Evolutionary conservation across 441 rosid genomes (phyloP).

Genomic region (Pelargonium citronellum): DNA sequence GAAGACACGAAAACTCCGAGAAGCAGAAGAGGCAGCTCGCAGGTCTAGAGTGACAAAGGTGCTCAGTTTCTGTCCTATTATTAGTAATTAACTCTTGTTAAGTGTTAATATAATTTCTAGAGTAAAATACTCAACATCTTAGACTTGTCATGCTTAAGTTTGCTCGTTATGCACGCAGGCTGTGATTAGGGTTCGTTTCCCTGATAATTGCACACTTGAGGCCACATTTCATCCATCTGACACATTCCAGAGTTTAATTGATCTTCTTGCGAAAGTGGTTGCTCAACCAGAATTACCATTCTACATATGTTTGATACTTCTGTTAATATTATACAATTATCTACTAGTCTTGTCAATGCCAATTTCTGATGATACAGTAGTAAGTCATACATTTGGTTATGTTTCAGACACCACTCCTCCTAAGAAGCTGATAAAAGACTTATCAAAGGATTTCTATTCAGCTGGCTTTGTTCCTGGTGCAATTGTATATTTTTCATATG

Average conservation of each 20-base stretch:
- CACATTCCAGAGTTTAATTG: slow-evolving; percentile 62
- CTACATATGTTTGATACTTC: slow-evolving; percentile 53
- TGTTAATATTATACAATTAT: neutral
- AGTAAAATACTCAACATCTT: neutral
- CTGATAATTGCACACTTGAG: slow-evolving; percentile 71
- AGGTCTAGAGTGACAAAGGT: slow-evolving; percentile 73
- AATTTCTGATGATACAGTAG: slow-evolving; percentile 11
- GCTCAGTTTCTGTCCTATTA: neutral
- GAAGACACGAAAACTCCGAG: slow-evolving; percentile 76
- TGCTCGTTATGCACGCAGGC: slow-evolving; percentile 32
- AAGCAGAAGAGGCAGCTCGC: slow-evolving; percentile 81
- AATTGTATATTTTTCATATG: slow-evolving; percentile 72
- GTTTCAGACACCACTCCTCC: slow-evolving; percentile 83
- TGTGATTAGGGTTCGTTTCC: slow-evolving; percentile 75
- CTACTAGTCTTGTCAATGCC: neutral
- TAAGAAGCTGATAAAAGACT: slow-evolving; percentile 67
- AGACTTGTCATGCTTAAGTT: neutral
- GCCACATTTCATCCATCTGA: slow-evolving; percentile 70
- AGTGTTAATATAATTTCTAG: neutral
- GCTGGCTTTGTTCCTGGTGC: slow-evolving; percentile 93
- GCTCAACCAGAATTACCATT: slow-evolving; percentile 61
- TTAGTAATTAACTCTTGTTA: neutral
- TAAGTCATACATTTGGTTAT: slow-evolving; percentile 14
- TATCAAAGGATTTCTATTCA: slow-evolving; percentile 65
- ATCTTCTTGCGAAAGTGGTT: slow-evolving; percentile 56